Evolutionary conservation across 2,329 filamentous ascomycete genomes (phyloP).

Genomic region (Aspergillus sp.): DNA sequence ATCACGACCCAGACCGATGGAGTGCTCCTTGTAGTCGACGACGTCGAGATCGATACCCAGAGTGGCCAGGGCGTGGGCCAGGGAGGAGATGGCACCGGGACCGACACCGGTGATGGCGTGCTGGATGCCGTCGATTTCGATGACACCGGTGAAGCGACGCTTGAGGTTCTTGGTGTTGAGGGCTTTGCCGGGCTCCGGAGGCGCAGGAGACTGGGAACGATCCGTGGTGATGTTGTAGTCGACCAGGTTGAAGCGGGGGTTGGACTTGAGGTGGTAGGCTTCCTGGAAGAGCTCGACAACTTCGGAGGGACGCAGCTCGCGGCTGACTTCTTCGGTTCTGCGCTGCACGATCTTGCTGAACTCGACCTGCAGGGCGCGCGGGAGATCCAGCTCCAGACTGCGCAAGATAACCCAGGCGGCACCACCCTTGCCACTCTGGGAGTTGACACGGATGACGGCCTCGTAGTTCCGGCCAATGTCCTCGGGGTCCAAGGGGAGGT

Average conservation of each 20-base stretch:
- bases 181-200: constrained; percentile 67
- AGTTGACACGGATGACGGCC: constrained; percentile 96
- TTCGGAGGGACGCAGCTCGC: constrained; percentile 80
- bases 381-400: constrained; percentile 86
- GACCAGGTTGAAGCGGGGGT: constrained; percentile 80
- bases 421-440: constrained; percentile 91
- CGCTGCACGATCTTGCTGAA: constrained; percentile 87
- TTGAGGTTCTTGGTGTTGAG: constrained; percentile 76
- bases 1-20: constrained; percentile 76
- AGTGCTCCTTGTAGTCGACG: constrained; percentile 93
- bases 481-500: constrained; percentile 86
- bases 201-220: constrained; percentile 72
- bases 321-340: constrained; percentile 74
- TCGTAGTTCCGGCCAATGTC: constrained; percentile 98
- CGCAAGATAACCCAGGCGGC: constrained; percentile 91
- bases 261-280: constrained; percentile 80
- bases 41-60: constrained; percentile 88
- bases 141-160: constrained; percentile 80
- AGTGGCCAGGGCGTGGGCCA: constrained; percentile 76
- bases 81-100: constrained; percentile 85
- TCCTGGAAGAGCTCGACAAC: constrained; percentile 86
- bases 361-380: constrained; percentile 85
- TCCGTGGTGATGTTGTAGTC: constrained; percentile 92
- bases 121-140: constrained; percentile 79
- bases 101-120: constrained; percentile 76